Evolutionary conservation across 306 rosid genomes (phyloP), one percentile per base, ranked within the genome.

Genomic region (Prunus armeniaca): DNA sequence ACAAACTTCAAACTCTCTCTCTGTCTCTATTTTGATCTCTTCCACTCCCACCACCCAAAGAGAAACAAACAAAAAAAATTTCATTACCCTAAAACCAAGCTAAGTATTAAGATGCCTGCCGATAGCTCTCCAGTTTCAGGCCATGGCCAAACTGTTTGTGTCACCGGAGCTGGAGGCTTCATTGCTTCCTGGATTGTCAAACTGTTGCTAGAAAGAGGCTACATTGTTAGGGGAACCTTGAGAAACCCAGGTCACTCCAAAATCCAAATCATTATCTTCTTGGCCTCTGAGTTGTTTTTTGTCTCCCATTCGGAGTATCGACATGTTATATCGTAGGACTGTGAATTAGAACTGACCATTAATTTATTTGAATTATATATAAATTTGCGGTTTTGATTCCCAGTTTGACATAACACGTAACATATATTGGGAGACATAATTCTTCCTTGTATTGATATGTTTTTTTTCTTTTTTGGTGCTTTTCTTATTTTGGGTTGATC

Each of bases 141-240:
- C 67, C 8, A 19, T 12, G 87, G 85, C 17, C 83, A 89, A 80
- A 95, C 86, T 11, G 85, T 95, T 9, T 92, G 97, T 58, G 97
- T 95, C 77, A 92, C 99, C 54, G 97, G 99, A 4, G 97, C 99
- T 18, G 97, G 93, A 2, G 99, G 99, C 24, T 95, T 90, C 85
- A 92, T 95, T 60, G 99, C 97, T 17, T 92, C 99, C 13, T 95
- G 99, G 97, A 84, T 91, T 0, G 97, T 91, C 2, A 90, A 89
- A 32, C 88, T 89, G 46, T 89, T 92, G n/a, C 86, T 95, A 0
- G 82, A 88, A 54, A 88, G 82, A 85, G 97, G 96, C 22, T 95
- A 95, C 82, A 73, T 72, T 50, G 99, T 95, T 6, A 85, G 81
- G 83, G 99, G 97, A 77, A 95, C 99, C 51, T 74, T 92, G 10